A percentile compares a stretch with the other conserved stretches of the same genome.
Conservation (phyloP, 2,329 filamentous ascomycete genomes). For the Lachnellula arida region DNA sequence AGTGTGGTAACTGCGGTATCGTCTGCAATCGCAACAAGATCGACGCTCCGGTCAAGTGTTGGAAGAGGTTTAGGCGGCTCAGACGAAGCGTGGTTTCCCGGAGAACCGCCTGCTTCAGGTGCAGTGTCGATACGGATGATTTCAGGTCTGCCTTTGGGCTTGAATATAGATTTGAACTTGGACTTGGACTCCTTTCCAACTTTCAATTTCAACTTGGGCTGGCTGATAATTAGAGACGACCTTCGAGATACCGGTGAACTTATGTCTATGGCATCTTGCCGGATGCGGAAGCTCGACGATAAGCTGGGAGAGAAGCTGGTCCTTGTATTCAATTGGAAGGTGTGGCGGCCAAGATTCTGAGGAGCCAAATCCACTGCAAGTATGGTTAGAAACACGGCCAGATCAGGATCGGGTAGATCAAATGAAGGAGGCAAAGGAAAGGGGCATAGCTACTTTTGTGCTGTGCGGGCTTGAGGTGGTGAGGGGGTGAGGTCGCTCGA, state of each 20-base stretch:
- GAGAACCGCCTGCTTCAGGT: background rate
- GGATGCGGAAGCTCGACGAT: conserved; percentile 1
- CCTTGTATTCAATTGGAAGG: background rate
- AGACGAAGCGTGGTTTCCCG: background rate
- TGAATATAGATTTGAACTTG: too few species aligned
- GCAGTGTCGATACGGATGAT: background rate
- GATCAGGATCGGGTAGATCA: too few species aligned
- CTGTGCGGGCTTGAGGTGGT: too few species aligned
- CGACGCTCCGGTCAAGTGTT: conserved; percentile 12
- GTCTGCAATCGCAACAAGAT: conserved; percentile 8
- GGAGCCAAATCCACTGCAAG: background rate
- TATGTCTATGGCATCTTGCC: background rate
- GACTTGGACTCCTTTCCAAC: too few species aligned
- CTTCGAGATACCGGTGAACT: background rate
- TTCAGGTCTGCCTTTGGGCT: too few species aligned
- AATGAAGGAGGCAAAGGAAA: too few species aligned
- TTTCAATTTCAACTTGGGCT: background rate
- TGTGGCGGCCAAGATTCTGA: background rate
- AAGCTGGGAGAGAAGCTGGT: conserved; percentile 2
- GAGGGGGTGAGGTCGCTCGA: too few species aligned
- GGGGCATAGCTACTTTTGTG: too few species aligned
- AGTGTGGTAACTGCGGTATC: background rate
- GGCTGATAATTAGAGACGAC: background rate
- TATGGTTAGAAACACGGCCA: too few species aligned
- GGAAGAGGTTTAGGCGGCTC: background rate